Evolutionary conservation across 345 rosid species (phyloP), one percentile per base, ranked within the genome.

Genomic region (Cardamine occulta): DNA sequence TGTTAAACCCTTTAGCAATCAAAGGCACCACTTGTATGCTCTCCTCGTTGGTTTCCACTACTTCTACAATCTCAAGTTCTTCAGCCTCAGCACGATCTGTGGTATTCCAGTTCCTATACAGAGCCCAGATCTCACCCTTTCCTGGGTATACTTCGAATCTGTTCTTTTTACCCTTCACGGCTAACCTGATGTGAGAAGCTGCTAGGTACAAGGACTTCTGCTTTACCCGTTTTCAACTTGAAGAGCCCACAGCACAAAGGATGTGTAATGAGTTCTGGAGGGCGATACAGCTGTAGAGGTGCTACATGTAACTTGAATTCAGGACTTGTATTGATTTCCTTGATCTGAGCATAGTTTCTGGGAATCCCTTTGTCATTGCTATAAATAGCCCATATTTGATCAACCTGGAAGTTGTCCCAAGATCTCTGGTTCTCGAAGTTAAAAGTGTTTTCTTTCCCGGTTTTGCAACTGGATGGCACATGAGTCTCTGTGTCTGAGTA

Each of bases 91-190:
- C 45, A 61, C n/a, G 24, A 15, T 29, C 53, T 28, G 51, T 73
- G 6, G 58, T 31, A 15, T 66, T 68, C 80, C 80, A 65, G 63
- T 59, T 77, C 82, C 64, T 83, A 72, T 80, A 81, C 28, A 84
- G 9, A n/a, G 93, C 89, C 93, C 89, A 89, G 24, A 87, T 65
- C 84, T 87, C 85, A 19, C 84, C 90, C 66, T 81, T 64, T 42
- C 72, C 75, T 2, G 91, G 90, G 58, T 68, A 81, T 35, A 87
- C 63, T 66, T 81, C 80, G 48, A 52, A 80, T 65, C 48, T 74
- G 63, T 48, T 28, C 66, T 24, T 64, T 9, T 72, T 76, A 26
- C 28, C 11, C 21, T 44, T 5, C 52, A 66, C 68, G 4, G 82
- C 86, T 73, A 39, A 81, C 61, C 62, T 45, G 66, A 74, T 87